Evolutionary conservation across 805 yeast genomes (phyloP), one percentile per base, ranked within the genome.

Genomic region (Zygosaccharomyces pseudorouxii): DNA sequence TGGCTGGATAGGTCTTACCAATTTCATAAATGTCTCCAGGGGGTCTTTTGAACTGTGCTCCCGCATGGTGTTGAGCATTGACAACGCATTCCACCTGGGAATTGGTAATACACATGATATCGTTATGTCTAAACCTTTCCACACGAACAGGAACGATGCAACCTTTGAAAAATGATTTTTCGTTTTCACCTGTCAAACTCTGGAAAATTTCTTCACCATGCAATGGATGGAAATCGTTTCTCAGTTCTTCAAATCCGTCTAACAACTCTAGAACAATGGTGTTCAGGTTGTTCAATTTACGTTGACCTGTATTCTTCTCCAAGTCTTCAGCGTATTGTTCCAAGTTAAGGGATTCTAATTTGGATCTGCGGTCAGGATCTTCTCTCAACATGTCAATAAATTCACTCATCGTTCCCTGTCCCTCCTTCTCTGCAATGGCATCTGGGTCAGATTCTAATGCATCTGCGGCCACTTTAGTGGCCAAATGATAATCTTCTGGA

Each of bases 381-480:
- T 82, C 84, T 62, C 88, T 90, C 41, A 84, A 67, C 20, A 60
- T 53, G 49, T 66, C 70, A 35, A 66, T 65, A 33, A 66, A 66
- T 38, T 66, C 70, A 51, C 69, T 65, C 70, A 66, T 66, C 1
- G 67, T 53, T 44, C 74, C 77, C 44, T 64, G 68, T 19, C 64
- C 67, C 52, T 67, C 70, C 51, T 66, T 66, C 48, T 84, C 90
- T 2, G 82, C 84, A 60, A 87, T 75, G 55, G 89, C 96, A 67
- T 92, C 98, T 60, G 95, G 99, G 59, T 89, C 97, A 55, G 90
- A 77, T 64, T 92, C 99, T 55, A 93, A 76, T 1, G 99, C 98
- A 72, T 93, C 99, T 1, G 96, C 93, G 6, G 97, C 98, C 90
- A 93, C 93, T 66, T 93, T 93, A 44, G 93, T 80, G 3, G 97